Evolutionary conservation across 148 eudicot species (phyloP), one percentile per base, ranked within the genome.

Genomic region (Rheum nobile): DNA sequence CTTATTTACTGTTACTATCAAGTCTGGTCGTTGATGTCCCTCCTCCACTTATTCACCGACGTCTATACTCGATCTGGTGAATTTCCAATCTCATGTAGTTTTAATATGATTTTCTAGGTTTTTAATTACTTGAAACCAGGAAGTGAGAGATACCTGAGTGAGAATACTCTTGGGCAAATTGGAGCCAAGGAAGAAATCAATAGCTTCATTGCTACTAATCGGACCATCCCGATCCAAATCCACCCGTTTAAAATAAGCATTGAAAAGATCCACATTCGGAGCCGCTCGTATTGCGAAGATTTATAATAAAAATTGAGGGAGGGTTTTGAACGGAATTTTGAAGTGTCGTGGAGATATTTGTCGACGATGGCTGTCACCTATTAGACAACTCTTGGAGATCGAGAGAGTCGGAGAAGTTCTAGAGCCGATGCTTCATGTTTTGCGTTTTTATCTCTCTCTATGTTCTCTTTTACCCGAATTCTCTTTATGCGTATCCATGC

Each of bases 221-320:
- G 88, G 92, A 29, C 99, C 99, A 81, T 96, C 94, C 9, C 83
- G 88, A 82, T 96, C 96, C 86, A 90, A 79, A 90, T 96, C 99
- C 1, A 97, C 99, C 78, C 92, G 81, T 71, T 77, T 76, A 69
- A 96, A 96, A 81, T 92, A 96, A 69, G 85, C 77, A 77, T 96
- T 97, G 82, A 96, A 96, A 73, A 85, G 85, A 80, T 92, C 95
- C 84, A 73, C 50, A 70, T 76, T 82, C 71, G 77, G 74, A 24
- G 72, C 31, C 73, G 77, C 83, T 71, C 41, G 31, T 55, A 44
- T 52, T 19, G 41, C 26, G 26, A 50, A 50, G 6, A n/a, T 50
- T 50, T 8, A 41, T 5, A 0, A 41, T n/a, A 16, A 43, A 72
- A 26, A 39, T 14, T 37, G 72, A 12, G 69, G 72, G 77, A 57